Base-by-base conservation (phyloP, 352 stramenopile genomes). In the Globisporangium abappressorium region DNA sequence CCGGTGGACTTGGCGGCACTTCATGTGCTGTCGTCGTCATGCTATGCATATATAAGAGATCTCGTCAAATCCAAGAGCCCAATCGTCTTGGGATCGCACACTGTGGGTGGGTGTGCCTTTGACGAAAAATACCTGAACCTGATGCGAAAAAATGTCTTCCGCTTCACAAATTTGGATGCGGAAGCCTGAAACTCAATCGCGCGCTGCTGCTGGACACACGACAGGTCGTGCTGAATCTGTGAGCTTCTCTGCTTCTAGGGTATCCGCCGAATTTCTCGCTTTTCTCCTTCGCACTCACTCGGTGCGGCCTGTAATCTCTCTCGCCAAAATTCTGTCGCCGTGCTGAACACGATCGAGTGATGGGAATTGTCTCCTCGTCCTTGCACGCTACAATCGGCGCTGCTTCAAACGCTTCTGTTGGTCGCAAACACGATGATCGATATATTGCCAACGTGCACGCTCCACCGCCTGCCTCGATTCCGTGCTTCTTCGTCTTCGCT, bases 1-100 rank as follows among this genome's bases (percentile, higher is more conserved):
- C n/a, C 51, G 33, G 63, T 24, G 58, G 68, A 55, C 56, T 72
- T 56, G 47, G 47, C 20, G 65, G 58, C 12, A 49, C 65, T 8
- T 65, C 65, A 28, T 57, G 58, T 26, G 57, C 11, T 53, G 59
- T 43, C 38, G 59, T 33, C 36, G 59, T 15, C 36, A 55, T 62
- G 28, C n/a, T 66, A 8, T 24, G 8, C 9, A 20, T 60, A 46
- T 20, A 60, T 41, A 30, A 7, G 20, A 14, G 30, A 20, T 18
- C 30, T 41, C 55, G 55, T 60, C 51, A 34, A 51, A 11, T 3
- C 15, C 51, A 28, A 20, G n/a, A 26, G 20, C 30, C 55, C 30
- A 41, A 18, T 15, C n/a, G 49, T 28, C n/a, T 56, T 51, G 18
- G 43, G 6, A 24, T 24, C 43, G 3, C 43, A 49, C 43, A n/a